Evolutionary conservation across 768 basidiomycete genomes (phyloP).

Genomic region (Paxillus ammoniavirescens): DNA sequence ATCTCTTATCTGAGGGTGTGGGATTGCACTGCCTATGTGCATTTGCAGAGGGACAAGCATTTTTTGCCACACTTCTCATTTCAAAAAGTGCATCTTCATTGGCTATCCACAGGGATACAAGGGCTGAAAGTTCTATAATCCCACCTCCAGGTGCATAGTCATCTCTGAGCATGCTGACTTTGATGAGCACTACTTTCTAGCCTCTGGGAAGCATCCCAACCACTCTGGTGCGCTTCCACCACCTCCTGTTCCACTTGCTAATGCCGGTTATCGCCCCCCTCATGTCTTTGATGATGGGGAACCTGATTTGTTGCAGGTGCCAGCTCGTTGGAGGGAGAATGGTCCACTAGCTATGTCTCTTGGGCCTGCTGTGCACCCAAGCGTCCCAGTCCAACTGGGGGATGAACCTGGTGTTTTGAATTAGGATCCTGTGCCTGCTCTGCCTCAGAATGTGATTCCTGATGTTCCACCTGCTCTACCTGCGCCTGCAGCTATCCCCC

Average conservation of each 20-base stretch:
- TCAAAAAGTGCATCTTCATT: too few relatives aligned
- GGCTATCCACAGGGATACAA: too few relatives aligned
- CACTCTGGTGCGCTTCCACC: background rate
- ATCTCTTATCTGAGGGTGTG: too few relatives aligned
- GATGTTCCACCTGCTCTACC: background rate
- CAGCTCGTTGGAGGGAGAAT: background rate
- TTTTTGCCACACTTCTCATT: too few relatives aligned
- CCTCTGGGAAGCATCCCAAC: background rate
- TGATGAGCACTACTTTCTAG: constrained; percentile 33
- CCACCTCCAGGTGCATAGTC: constrained; percentile 21
- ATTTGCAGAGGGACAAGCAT: too few relatives aligned
- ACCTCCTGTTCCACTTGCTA: background rate
- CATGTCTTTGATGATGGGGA: background rate
- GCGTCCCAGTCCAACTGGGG: background rate
- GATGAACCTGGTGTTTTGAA: too few relatives aligned
- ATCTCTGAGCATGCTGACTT: constrained; percentile 31
- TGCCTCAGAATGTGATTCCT: background rate
- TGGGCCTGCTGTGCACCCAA: background rate
- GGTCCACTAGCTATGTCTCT: background rate
- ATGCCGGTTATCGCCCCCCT: too few relatives aligned
- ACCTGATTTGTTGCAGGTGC: background rate
- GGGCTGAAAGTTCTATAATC: constrained; percentile 26
- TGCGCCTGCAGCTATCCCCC: background rate
- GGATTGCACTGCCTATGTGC: too few relatives aligned
- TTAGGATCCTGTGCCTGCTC: too few relatives aligned